A percentile compares a stretch with the other conserved stretches of the same genome.
Evolutionary conservation across 805 yeast genomes (phyloP).

Genomic region (Kockiozyma suomiensis): DNA sequence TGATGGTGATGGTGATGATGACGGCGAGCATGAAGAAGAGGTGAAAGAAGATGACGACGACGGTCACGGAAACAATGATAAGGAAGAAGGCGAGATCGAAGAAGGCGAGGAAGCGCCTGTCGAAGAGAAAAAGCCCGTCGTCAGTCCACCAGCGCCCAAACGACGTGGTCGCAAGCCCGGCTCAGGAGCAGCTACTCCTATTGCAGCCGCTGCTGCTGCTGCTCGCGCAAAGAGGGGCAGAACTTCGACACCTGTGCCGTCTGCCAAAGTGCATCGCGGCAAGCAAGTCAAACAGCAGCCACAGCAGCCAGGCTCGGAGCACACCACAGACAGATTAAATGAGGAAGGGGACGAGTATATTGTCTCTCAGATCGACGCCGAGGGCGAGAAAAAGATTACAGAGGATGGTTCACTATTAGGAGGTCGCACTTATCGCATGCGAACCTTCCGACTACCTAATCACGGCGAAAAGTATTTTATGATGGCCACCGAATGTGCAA

Average conservation of each 20-base stretch:
- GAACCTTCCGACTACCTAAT: constrained; percentile 48
- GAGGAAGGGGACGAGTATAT: constrained; percentile 43
- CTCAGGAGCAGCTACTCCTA: constrained; percentile 1
- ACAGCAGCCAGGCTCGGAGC: constrained; percentile 23
- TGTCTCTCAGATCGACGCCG: constrained; percentile 43
- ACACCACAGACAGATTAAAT: constrained; percentile 29
- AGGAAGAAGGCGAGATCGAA: constrained; percentile 13
- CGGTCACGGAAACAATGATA: constrained; percentile 11
- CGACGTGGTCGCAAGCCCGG: constrained; percentile 9
- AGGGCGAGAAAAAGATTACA: constrained; percentile 52
- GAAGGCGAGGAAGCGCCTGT: constrained; percentile 8
- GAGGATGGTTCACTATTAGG: constrained; percentile 46
- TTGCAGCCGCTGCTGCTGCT: background rate
- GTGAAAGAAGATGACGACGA: constrained; percentile 9
- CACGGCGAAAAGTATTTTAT: constrained; percentile 46
- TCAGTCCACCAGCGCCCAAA: background rate
- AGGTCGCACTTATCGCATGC: constrained; percentile 47
- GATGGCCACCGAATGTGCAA: constrained; percentile 48
- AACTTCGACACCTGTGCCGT: constrained; percentile 4
- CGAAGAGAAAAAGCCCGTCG: constrained; percentile 2
- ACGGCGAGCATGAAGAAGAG: constrained; percentile 11
- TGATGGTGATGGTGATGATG: constrained; percentile 16
- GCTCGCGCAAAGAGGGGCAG: background rate
- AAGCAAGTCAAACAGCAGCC: constrained; percentile 6
- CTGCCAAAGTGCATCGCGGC: background rate